Conservation (phyloP, 2,329 filamentous ascomycete species). For the Pyrenochaeta sp. region DNA sequence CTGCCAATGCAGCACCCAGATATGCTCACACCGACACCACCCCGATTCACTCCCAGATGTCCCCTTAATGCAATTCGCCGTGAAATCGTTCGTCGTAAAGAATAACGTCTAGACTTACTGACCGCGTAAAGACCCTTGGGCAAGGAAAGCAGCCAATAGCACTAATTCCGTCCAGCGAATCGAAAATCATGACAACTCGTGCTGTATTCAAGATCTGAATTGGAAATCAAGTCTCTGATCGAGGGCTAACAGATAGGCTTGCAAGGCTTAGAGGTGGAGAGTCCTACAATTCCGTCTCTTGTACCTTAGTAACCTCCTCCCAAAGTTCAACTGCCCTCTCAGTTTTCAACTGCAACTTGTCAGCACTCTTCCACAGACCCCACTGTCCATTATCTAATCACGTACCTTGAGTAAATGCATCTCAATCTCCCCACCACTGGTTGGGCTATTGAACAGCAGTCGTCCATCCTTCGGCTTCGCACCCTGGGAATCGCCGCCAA, state of each 20-base stretch:
- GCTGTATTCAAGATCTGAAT: background rate
- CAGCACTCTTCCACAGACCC: constrained; percentile 4
- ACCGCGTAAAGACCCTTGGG: background rate
- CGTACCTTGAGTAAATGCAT: constrained; percentile 66
- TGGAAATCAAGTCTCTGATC: background rate
- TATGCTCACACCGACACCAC: background rate
- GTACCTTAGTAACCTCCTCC: constrained; percentile 32
- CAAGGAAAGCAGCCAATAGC: background rate
- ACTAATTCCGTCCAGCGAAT: background rate
- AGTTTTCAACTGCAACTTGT: constrained; percentile 26
- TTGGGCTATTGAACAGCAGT: constrained; percentile 68
- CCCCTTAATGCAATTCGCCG: background rate
- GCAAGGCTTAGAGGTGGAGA: constrained; percentile 11
- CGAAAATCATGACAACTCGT: background rate
- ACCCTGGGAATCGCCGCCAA: constrained; percentile 72
- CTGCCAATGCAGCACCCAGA: constrained; percentile 2
- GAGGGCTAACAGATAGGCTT: background rate
- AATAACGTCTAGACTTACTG: constrained; percentile 6
- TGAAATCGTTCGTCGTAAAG: constrained; percentile 10
- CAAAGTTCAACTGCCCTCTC: constrained; percentile 35
- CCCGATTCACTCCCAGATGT: background rate
- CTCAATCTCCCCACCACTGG: constrained; percentile 60
- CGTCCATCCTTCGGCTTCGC: constrained; percentile 74
- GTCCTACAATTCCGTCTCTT: constrained; percentile 34
- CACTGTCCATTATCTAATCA: background rate